A percentile compares a stretch with the other conserved stretches of the same genome.
Conservation (phyloP, 169 alveolate genomes). For the Cryptosporidium baileyi region DNA sequence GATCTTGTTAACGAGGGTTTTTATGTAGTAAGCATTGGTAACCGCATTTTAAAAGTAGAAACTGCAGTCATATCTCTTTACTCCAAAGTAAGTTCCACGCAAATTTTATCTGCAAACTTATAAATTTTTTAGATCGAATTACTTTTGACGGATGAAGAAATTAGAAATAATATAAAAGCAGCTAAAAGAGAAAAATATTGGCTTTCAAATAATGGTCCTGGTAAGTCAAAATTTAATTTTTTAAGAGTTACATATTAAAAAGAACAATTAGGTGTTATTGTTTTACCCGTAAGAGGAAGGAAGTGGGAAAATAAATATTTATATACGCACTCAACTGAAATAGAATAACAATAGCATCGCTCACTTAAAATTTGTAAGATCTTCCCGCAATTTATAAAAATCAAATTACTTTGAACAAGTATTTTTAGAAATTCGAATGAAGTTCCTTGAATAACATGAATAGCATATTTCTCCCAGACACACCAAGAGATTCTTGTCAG, state of each 20-base stretch:
- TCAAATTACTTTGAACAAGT: too few species aligned
- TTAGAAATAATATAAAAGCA: background rate
- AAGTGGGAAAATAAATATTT: conserved; percentile 21
- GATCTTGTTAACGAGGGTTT: conserved; percentile 27
- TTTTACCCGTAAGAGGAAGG: conserved; percentile 27
- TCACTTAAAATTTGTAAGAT: background rate
- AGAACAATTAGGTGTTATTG: conserved; percentile 2
- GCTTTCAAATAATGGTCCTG: conserved; percentile 20
- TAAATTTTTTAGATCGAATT: conserved; percentile 14
- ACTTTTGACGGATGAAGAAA: conserved; percentile 16
- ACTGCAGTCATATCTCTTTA: conserved; percentile 32
- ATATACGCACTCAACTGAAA: background rate
- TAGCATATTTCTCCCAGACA: background rate
- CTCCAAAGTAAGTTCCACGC: conserved; percentile 23
- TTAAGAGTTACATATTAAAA: background rate
- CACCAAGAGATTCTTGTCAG: conserved; percentile 25
- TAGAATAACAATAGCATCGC: background rate
- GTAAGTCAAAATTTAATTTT: background rate
- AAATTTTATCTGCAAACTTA: background rate
- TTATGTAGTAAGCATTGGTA: conserved; percentile 10
- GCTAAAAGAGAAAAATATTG: conserved; percentile 44
- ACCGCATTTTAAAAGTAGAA: conserved; percentile 40
- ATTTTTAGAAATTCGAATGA: too few species aligned
- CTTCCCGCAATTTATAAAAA: too few species aligned
- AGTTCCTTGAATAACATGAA: too few species aligned